Base-by-base conservation (phyloP, 2,329 filamentous ascomycete genomes). In the Ascochyta pisi region DNA sequence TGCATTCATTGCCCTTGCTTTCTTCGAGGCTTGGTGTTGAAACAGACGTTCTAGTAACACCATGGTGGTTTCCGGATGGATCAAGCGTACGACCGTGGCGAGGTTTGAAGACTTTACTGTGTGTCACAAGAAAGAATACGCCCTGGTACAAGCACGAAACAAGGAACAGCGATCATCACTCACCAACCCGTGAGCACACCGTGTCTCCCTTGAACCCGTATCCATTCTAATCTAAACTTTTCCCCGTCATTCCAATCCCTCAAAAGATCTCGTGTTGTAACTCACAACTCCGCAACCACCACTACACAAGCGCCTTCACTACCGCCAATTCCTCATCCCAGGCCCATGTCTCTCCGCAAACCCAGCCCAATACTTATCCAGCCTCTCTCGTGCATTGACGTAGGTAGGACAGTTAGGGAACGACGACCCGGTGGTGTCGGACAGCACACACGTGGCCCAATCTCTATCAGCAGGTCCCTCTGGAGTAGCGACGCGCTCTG, bases 61-160 rank as follows among this genome's bases (percentile, higher is more conserved):
- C 22, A 22, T 23, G 45, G 44, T 39, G 44, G 16, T 19, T 24
- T 26, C 12, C 22, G 6, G 2, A 26, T 3, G 12, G 10, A 15
- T n/a, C n/a, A 15, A 34, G 27, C 27, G 51, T 54, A 29, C 39
- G 7, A 54, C 51, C 4, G 34, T 54, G 44, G 39, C 45, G 15
- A 54, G 12, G 6, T 27, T 10, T 23, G 4, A 41, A 24, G 16
- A 22, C 3, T 23, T 16, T 1, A n/a, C 13, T 1, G 26, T 31
- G 38, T 47, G 15, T 22, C 22, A 16, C 22, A 16, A 35, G 33
- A n/a, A 4, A 35, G 29, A 19, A n/a, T 16, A 16, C 33, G 9
- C n/a, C 15, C 10, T n/a, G 16, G 29, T 33, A 35, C 35, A 10
- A 39, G 16, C 37, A 23, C 16, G 19, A 23, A 15, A 16, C n/a